Evolutionary conservation across 768 basidiomycete species (phyloP), one percentile per base, ranked within the genome.

Genomic region (Ephemerocybe angulata): DNA sequence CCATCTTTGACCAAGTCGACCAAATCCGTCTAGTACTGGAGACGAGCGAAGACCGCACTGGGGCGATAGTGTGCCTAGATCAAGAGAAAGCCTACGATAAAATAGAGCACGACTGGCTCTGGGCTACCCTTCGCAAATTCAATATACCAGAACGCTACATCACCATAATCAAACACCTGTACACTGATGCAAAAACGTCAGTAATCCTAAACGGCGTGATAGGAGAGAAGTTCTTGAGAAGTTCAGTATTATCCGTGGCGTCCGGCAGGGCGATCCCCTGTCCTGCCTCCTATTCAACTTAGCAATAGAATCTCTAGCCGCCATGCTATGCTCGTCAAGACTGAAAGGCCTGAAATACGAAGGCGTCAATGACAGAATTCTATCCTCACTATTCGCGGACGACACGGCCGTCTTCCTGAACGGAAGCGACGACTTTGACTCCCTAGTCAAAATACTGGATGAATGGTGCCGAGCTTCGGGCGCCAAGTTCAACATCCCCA

Each of bases 401-500:
- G 73, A 78, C 55, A 76, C 75, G 11, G 69, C 68, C 0, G 66
- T 68, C 0, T 74, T 63, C 58, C 68, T 78, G 0, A 59, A 58
- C 2, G 60, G 65, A 41, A 6, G 55, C 0, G 74, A 78, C 48
- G 44, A 60, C 8, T 67, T 67, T 6, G 38, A 50, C 0, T 53
- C 52, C 1, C 65, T 80, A 0, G 30, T 59, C 1, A 1, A 27
- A 0, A 63, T 78, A 1, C 72, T 78, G 0, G 28, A 66, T 0
- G 40, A 35, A 0, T 81, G 78, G 79, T 80, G 74, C 53, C 19
- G 17, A 0, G 75, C 72, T 12, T 71, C 72, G 13, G 57, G 65
- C 0, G 76, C 76, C 0, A 73, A 71, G 42, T 79, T 79, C 52
- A 79, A 78, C 48, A 57, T 60, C 0, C 42, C 46, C 0, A 80